phyloP scores from a whole-genome alignment of 2,329 filamentous ascomycete species.

The Tolypocladium amazonense region DNA sequence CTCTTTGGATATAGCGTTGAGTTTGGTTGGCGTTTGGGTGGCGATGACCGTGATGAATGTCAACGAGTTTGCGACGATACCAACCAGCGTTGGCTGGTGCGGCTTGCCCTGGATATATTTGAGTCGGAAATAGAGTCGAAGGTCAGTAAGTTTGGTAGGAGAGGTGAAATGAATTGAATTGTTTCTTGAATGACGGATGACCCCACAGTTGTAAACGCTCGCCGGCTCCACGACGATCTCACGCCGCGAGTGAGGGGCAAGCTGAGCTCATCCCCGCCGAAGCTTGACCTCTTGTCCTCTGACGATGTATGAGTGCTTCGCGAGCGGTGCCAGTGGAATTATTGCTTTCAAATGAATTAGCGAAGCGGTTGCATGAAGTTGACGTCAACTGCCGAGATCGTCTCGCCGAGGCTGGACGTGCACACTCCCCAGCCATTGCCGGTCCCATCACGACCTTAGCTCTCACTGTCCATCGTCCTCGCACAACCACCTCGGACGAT shows the following conservation, averaged over 20 bases:
- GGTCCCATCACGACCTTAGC: not conserved
- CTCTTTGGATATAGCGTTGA: not conserved
- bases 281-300: not conserved
- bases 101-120: not conserved
- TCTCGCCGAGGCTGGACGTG: not conserved
- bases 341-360: not conserved
- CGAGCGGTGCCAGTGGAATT: not conserved
- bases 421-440: not conserved
- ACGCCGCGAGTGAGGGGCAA: not conserved
- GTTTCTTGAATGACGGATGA: not conserved
- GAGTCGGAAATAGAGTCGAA: not conserved
- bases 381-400: not conserved
- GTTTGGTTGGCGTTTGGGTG: not conserved
- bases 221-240: not conserved
- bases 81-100: not conserved
- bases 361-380: not conserved
- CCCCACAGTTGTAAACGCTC: not conserved
- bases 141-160: not conserved
- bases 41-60: not conserved
- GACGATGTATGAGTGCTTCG: not conserved
- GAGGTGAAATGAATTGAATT: not conserved
- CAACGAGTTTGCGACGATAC: not conserved
- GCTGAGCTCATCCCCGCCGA: not conserved
- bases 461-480: not conserved
- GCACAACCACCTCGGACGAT: not conserved